Evolutionary conservation across 257 asterid species (phyloP), one percentile per base, ranked within the genome.

Genomic region (Lycium barbarum): DNA sequence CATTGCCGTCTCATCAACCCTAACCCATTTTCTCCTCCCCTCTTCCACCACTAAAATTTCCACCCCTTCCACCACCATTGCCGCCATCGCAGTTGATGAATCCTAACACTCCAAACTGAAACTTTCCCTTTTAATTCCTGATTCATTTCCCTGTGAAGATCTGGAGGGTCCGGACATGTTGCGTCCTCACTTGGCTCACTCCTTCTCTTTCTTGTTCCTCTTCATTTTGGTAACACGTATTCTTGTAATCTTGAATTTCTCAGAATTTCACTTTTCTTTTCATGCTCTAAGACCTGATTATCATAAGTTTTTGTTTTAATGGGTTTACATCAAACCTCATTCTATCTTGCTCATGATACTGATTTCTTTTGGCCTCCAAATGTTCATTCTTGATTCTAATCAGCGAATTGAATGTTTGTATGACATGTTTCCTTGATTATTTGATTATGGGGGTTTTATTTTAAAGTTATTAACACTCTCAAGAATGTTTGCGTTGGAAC

Each of bases 201-300:
- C 40, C n/a, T 66, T 67, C 79, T 82, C 79, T 53, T 57, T 83
- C 36, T 33, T 51, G 13, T 83, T 51, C 81, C 54, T 83, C 85
- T 33, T 83, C 68, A 11, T 83, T 9, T 43, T 83, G 85, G 85
- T 83, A 40, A 26, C 33, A 26, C 33, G 1, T 26, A 26, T 47
- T 22, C 45, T 12, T 82, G 13, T 7, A 13, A 22, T 38, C 43
- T 17, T 53, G 9, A 26, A 83, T 66, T 57, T 67, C 1, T 5
- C 10, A 5, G 9, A 15, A 70, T 8, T 14, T 15, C 13, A 15
- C 17, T 43, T 65, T n/a, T 53, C 18, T 83, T 20, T 38, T 53
- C 63, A 47, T 18, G 36, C 13, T 54, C 17, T 82, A 71, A 66
- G 53, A 4, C 22, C 47, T 14, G 58, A 65, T 47, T 8, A 17